A percentile compares a stretch with the other conserved stretches of the same genome.
Evolutionary conservation across 2,329 filamentous ascomycete species (phyloP).

Genomic region (Aaosphaeria pasadenensis): DNA sequence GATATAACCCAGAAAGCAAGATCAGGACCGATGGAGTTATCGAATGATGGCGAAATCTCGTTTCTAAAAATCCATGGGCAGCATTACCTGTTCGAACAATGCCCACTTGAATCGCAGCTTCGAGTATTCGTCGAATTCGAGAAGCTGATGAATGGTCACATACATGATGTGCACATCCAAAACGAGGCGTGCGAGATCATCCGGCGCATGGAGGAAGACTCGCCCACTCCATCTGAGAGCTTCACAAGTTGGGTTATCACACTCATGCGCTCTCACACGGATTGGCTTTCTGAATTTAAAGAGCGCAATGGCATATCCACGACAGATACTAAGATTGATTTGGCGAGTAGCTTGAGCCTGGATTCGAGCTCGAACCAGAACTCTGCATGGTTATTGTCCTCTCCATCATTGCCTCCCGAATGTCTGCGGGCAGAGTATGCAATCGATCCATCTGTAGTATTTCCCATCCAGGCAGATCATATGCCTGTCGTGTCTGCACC

Average conservation of each 20-base stretch:
- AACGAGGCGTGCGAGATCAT: constrained; percentile 21
- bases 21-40: not conserved
- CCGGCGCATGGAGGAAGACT: constrained; percentile 16
- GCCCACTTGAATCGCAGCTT: constrained; percentile 18
- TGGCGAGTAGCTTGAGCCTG: not conserved
- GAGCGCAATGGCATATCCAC: constrained; percentile 6
- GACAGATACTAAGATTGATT: not conserved
- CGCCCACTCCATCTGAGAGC: constrained; percentile 16
- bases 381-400: not conserved
- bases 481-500: not conserved
- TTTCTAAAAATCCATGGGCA: not conserved
- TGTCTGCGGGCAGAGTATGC: not conserved
- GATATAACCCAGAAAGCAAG: not conserved
- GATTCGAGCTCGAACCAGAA: not conserved
- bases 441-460: not conserved
- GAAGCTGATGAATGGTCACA: not conserved
- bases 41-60: not conserved
- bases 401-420: not conserved
- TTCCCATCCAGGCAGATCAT: not conserved
- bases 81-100: constrained; percentile 19
- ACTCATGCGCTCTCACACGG: constrained; percentile 10
- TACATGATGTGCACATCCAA: constrained; percentile 12
- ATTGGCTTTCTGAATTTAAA: constrained; percentile 14
- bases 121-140: constrained; percentile 12
- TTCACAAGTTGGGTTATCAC: constrained; percentile 23